Evolutionary conservation across 164 flowering plant species (phyloP), one percentile per base, ranked within the genome.

Genomic region (Amborella trichopoda): DNA sequence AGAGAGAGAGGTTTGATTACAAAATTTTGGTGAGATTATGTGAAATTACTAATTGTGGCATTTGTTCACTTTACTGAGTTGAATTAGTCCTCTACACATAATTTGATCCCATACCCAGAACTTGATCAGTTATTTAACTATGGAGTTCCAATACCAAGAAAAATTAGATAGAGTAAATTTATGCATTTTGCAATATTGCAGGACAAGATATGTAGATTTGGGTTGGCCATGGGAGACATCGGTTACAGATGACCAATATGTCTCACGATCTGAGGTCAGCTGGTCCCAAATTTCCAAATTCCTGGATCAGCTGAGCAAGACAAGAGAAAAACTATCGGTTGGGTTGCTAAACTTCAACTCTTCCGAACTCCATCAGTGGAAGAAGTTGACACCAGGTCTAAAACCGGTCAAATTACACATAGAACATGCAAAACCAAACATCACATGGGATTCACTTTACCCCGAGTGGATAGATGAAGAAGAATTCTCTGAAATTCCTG

Each of bases 391-490:
- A 26, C 67, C 64, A 0, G 20, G 46, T 26, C 53, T 60, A 17
- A 55, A 72, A 44, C 62, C 59, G 44, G 37, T 65, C 19, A 41
- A 58, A 23, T 48, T 77, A 40, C 62, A 69, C 32, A 40, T 77
- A 25, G 74, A 77, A 38, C 28, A 50, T 55, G 74, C 62, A 18
- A 30, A 52, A 5, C 40, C 46, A 6, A 58, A 59, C 50, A 26
- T 74, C n/a, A 72, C 77, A 13, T 77, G 83, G 83, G 83, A 77
- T 26, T 40, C 64, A 19, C 48, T 77, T 10, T 77, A 52, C 44
- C 83, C 83, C 19, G 83, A 77, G 49, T 77, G 80, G 80, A 74
- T 77, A 39, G 83, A 77, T 34, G 83, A 77, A 43, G 83, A 77
- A 63, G 78, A 77, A 54, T 80, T 74, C 20, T 65, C 57, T 16